Evolutionary conservation across 1,284 basidiomycete genomes (phyloP), one percentile per base, ranked within the genome.

Genomic region (Agroathelia rolfsii): DNA sequence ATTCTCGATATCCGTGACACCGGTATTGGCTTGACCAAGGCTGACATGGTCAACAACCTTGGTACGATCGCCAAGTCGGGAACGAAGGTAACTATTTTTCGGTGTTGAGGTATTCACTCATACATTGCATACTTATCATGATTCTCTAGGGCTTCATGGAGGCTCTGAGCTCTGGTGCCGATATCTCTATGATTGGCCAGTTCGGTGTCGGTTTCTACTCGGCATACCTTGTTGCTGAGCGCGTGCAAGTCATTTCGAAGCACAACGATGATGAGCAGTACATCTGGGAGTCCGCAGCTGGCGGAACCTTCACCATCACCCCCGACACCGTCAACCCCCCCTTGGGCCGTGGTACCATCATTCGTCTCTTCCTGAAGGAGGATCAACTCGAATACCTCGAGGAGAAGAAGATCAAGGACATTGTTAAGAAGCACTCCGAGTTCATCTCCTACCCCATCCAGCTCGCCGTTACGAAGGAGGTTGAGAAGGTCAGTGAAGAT

Each of bases 201-300:
- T 92, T 95, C 62, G 90, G 92, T 90, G 94, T 96, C 63, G 90
- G 94, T 71, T 98, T 98, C 83, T 98, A 98, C 79, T 97, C 94
- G 32, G 88, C 90, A 15, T 99, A 98, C 76, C 88, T 98, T 50
- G 93, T 97, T 46, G 93, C 95, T 51, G 93, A 98, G 66, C 83
- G 83, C 47, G 95, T 98, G 7, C 90, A 96, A 66, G 86, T 98
- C 56, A 86, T 96, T 66, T 94, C 94, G 51, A 98, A 98, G 72
- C 89, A 99, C 79, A 98, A 98, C 58, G 95, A 99, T 54, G 94
- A 98, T 60, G 95, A 98, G 67, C 94, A 99, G 68, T 97, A 98
- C 74, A 93, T 97, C 62, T 98, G 95, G 95, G 94, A 97, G 75
- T 97, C 94, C 13, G 85, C 95, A 43, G 94, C 95, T 28, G 95